Base-by-base conservation (phyloP, 805 yeast species). In the Gaillardinia entomophila region DNA sequence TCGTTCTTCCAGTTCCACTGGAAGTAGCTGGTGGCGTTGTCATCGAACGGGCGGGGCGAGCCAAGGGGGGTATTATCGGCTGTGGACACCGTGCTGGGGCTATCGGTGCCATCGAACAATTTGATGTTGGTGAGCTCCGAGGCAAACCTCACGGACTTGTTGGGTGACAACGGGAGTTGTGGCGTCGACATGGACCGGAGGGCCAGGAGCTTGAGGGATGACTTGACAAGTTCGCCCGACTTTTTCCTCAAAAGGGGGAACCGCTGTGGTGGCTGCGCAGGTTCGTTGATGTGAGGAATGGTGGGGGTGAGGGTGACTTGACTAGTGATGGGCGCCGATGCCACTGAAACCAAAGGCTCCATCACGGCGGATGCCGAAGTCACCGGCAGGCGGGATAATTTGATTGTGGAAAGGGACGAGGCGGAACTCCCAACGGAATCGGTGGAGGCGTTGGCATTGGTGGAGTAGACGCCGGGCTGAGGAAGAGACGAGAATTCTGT, bases 91-190 rank as follows among this genome's bases (percentile, higher is more conserved):
- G 82, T 70, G 8, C 68, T 64, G 19, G 88, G 87, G 40, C 72
- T 73, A 31, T 74, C 79, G 17, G 57, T 53, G 27, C 77, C 78
- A 44, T 77, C 75, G 49, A 82, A 81, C 46, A 74, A 73, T 52
- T 80, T 80, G 35, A 82, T 71, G 26, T 76, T 76, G 33, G 76
- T 79, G 36, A 80, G 59, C 31, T 73, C 62, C 4, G 72, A 52
- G 1, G 86, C 83, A 53, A 81, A 81, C 33, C 85, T 60, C 26
- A 81, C 88, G 6, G 75, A 71, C 50, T 78, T 79, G 10, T 38
- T 37, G 16, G 37, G 22, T 4, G 28, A 14, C 6, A 26, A 16
- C 11, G 50, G 43, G 16, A 57, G 37, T 27, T 36, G 48, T n/a
- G 63, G 51, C 3, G 61, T 45, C 12, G 62, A 52, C 33, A 48